These are phyloP conservation scores for Cryphonectria parasitica DNA, from an alignment of 2,329 filamentous ascomycete species.

Conservation along the genomic window DNA sequence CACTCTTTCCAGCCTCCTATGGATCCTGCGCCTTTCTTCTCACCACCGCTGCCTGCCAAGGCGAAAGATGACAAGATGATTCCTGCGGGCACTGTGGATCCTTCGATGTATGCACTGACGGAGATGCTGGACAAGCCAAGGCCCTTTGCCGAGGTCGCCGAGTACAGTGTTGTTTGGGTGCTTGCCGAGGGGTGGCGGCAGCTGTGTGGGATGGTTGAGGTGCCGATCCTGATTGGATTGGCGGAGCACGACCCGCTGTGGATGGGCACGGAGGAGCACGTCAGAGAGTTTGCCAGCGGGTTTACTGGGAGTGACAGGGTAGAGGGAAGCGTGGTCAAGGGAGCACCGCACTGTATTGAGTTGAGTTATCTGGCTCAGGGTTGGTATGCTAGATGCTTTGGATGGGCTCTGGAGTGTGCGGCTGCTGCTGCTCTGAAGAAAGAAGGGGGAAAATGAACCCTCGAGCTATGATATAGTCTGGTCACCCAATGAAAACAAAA, in stretches of 20 bases:
- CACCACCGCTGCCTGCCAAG: slow-evolving; percentile 10
- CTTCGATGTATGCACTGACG: slow-evolving; percentile 27
- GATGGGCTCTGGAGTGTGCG: slow-evolving; percentile 25
- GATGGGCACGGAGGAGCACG: slow-evolving; percentile 27
- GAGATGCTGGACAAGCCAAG: slow-evolving; percentile 28
- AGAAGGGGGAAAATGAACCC: too few species aligned
- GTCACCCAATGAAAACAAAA: not conserved
- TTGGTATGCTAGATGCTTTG: slow-evolving; percentile 24
- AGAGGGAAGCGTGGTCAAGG: slow-evolving; percentile 26
- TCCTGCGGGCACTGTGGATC: slow-evolving; percentile 28
- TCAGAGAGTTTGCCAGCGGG: slow-evolving; percentile 27
- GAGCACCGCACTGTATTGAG: slow-evolving; percentile 26
- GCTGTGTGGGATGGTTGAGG: slow-evolving; percentile 22
- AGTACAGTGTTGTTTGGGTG: slow-evolving; percentile 20
- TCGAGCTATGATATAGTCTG: not conserved
- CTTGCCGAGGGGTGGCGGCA: slow-evolving; percentile 10
- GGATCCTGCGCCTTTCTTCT: slow-evolving; percentile 13
- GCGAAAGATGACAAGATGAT: slow-evolving; percentile 31
- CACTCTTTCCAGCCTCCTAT: not conserved
- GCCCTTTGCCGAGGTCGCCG: slow-evolving; percentile 28
- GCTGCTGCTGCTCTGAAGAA: not conserved
- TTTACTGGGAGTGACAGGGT: slow-evolving; percentile 31
- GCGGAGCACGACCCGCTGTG: slow-evolving; percentile 32
- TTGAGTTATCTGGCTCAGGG: slow-evolving; percentile 22
- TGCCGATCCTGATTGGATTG: slow-evolving; percentile 32